Percentiles rank a stretch among this genome's conserved stretches.
phyloP scores from a whole-genome alignment of 1,284 basidiomycete genomes.

The Fomitopsis betulina region DNA sequence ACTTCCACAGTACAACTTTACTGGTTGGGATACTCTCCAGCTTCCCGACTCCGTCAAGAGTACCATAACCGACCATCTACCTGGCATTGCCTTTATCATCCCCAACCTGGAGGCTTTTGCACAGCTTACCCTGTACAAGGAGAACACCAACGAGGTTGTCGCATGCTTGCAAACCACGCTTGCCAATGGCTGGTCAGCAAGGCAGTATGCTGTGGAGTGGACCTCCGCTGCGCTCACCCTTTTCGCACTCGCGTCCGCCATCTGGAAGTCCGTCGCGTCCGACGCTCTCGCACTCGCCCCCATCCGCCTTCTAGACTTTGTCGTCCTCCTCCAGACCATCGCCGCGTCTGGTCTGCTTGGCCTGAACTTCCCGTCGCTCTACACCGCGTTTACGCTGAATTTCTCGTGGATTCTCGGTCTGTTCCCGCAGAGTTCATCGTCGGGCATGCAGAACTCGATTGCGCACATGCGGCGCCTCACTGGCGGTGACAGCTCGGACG shows the following conservation, averaged over 20 bases:
- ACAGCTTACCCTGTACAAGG: conserved; percentile 72
- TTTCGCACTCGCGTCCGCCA: conserved; percentile 60
- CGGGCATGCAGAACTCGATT: conserved; percentile 74
- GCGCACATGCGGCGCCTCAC: conserved; percentile 78
- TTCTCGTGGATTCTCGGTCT: conserved; percentile 89
- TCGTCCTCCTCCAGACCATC: conserved; percentile 81
- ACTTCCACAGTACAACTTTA: conserved; percentile 82
- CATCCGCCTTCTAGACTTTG: conserved; percentile 74
- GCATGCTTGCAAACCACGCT: conserved; percentile 92
- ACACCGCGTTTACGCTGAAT: conserved; percentile 77
- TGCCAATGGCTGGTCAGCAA: conserved; percentile 85
- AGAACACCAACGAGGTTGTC: conserved; percentile 63
- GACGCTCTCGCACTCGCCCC: conserved; percentile 39
- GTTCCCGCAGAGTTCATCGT: conserved; percentile 53
- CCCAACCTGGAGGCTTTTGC: conserved; percentile 92
- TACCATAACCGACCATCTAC: conserved; percentile 50
- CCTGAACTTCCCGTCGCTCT: conserved; percentile 85
- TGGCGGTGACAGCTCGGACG: conserved; percentile 68
- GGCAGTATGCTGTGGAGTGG: conserved; percentile 76
- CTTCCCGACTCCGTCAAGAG: conserved; percentile 56
- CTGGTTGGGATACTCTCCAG: conserved; percentile 72
- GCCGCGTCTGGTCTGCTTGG: conserved; percentile 63
- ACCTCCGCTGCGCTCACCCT: conserved; percentile 68
- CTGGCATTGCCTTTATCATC: conserved; percentile 79
- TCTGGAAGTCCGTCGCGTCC: conserved; percentile 57